Evolutionary conservation across 768 basidiomycete genomes (phyloP).

Genomic region (Tulasnella sp.): DNA sequence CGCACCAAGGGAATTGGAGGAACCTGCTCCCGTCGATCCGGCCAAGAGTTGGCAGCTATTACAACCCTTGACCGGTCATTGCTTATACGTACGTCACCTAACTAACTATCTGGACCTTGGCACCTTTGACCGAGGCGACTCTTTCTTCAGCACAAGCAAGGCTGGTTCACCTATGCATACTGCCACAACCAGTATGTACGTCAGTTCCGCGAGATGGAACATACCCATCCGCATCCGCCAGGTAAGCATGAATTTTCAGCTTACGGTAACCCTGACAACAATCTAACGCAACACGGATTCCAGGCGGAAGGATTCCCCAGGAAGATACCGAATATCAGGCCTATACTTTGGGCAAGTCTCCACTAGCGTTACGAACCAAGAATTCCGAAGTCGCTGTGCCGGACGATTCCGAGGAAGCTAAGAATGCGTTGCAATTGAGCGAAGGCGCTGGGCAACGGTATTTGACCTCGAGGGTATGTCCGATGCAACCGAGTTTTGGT

Average conservation of each 20-base stretch:
- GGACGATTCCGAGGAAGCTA: slow-evolving; percentile 20
- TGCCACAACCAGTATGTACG: slow-evolving; percentile 93
- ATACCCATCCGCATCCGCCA: slow-evolving; percentile 54
- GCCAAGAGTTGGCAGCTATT: slow-evolving; percentile 76
- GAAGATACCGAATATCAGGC: slow-evolving; percentile 64
- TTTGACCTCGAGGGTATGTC: slow-evolving; percentile 42
- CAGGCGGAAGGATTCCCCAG: slow-evolving; percentile 66
- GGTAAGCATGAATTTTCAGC: slow-evolving; percentile 37
- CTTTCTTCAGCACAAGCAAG: slow-evolving; percentile 59
- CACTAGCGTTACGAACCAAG: slow-evolving; percentile 36
- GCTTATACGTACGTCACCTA: slow-evolving; percentile 66
- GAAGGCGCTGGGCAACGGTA: slow-evolving; percentile 79
- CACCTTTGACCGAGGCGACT: neutral
- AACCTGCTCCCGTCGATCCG: slow-evolving; percentile 46
- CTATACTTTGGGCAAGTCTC: slow-evolving; percentile 69
- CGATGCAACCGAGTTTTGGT: neutral
- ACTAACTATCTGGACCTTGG: slow-evolving; percentile 25
- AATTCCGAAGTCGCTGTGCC: slow-evolving; percentile 45
- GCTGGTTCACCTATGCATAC: slow-evolving; percentile 97
- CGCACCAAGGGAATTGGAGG: slow-evolving; percentile 42
- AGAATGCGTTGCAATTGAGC: slow-evolving; percentile 38
- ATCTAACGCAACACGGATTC: neutral
- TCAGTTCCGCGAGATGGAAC: slow-evolving; percentile 82
- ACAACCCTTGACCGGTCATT: slow-evolving; percentile 67
- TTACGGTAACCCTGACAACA: neutral